Conservation (phyloP, 2,329 filamentous ascomycete genomes). For the Chrysoporthe cubensis region DNA sequence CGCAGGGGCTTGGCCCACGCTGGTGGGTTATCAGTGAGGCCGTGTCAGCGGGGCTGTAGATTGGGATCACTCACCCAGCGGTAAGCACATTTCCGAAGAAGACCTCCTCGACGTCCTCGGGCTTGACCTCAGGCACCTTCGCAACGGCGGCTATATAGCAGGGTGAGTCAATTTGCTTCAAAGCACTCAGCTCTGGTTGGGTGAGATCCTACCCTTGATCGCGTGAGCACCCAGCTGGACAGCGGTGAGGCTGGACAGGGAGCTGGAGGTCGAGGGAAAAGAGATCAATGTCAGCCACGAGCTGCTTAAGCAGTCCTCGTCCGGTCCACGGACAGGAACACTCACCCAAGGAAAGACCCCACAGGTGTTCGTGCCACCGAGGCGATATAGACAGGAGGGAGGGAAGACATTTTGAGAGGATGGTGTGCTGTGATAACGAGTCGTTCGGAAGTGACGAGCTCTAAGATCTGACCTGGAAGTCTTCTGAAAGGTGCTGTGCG, state of each 20-base stretch:
- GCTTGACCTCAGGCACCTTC: constrained; percentile 83
- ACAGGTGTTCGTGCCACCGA: constrained; percentile 88
- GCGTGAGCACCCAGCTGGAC: constrained; percentile 86
- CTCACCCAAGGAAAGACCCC: constrained; percentile 91
- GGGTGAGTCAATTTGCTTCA: constrained; percentile 24
- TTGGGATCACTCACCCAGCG: constrained; percentile 70
- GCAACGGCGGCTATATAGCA: constrained; percentile 69
- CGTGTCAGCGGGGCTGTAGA: constrained; percentile 28
- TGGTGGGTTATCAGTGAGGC: constrained; percentile 42
- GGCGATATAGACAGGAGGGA: constrained; percentile 93
- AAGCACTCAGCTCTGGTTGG: not conserved
- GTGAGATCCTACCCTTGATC: constrained; percentile 74
- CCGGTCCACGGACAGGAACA: constrained; percentile 23
- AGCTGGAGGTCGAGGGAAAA: constrained; percentile 55
- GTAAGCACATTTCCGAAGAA: constrained; percentile 98
- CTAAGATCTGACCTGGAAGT: not conserved
- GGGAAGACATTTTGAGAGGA: constrained; percentile 68
- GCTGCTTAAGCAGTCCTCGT: constrained; percentile 14
- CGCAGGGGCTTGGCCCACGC: constrained; percentile 93
- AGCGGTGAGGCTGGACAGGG: constrained; percentile 84
- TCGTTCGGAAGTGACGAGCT: constrained; percentile 14
- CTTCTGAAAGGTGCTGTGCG: not conserved
- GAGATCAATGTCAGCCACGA: constrained; percentile 26
- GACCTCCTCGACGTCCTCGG: constrained; percentile 90
- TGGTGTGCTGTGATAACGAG: constrained; percentile 17